Evolutionary conservation across 2,329 filamentous ascomycete species (phyloP), one percentile per base, ranked within the genome.

Genomic region (Penicillium hesseltinei): DNA sequence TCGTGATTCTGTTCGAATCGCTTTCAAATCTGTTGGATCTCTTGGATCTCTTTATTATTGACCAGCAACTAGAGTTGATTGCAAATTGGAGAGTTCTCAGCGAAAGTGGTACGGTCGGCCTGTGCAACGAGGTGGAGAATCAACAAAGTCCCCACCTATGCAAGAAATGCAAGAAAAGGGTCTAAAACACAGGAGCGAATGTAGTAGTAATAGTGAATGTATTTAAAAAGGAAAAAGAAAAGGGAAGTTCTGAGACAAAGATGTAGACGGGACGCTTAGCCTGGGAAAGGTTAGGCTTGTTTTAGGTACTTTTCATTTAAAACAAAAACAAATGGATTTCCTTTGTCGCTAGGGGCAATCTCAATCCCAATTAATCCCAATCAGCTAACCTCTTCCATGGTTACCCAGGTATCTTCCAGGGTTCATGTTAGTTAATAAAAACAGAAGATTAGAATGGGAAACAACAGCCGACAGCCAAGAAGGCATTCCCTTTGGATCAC

Each of bases 81-180:
- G 38, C 9, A 39, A 21, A 39, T 13, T 15, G 33, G 40, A 36
- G 27, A 39, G 25, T 13, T 45, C 55, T 36, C 29, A 11, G 25
- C 5, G 50, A 57, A 47, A 47, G 42, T 29, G 45, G 36, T 40
- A 35, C 45, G 63, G 64, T 66, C 63, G 65, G 62, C 58, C 59
- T 58, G 59, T 63, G 62, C 63, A 60, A 66, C 62, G 60, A 63
- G 59, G 63, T 65, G 63, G 62, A 64, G 62, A 61, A 59, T 58
- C 61, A 65, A 62, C 60, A 65, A 62, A 61, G 54, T 56, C 56
- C 60, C 62, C 62, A 60, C 57, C 46, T 44, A 44, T 17, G 36
- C 25, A 29, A 31, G 39, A 51, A 42, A 51, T 31, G 19, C 23
- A 23, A 23, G 23, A 23, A 39, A 39, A 11, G 19, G 38, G 40